phyloP scores from a whole-genome alignment of 352 stramenopile species.

The Phytophthora cajani region DNA sequence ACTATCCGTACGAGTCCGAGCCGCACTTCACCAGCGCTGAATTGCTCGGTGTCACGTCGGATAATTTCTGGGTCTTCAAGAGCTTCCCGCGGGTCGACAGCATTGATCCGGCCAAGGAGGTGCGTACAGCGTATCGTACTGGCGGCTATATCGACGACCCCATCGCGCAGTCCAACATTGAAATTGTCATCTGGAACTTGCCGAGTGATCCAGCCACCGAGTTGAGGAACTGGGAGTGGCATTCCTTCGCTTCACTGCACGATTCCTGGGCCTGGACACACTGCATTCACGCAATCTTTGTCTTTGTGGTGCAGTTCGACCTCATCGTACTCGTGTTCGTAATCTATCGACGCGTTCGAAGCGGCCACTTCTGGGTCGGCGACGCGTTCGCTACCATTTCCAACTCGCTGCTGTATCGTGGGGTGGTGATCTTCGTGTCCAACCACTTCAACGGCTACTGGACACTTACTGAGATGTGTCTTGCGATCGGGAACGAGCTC shows the following conservation, averaged over 20 bases:
- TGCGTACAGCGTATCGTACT: conserved; percentile 34
- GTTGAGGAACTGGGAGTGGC: conserved; percentile 36
- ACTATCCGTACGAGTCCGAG: conserved; percentile 34
- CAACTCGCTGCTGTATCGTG: conserved; percentile 34
- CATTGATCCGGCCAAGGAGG: conserved; percentile 20
- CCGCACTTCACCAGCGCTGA: conserved; percentile 18
- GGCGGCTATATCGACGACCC: conserved; percentile 43
- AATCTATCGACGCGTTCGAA: conserved; percentile 34
- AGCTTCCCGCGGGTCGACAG: conserved; percentile 7
- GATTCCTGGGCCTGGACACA: conserved; percentile 63
- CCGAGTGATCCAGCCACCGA: conserved; percentile 20
- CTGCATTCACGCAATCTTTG: conserved; percentile 44
- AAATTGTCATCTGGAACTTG: conserved; percentile 36
- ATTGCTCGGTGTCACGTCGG: conserved; percentile 11
- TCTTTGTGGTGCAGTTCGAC: conserved; percentile 36
- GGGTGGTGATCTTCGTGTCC: conserved; percentile 32
- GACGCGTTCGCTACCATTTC: conserved; percentile 54
- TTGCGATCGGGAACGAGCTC: conserved; percentile 22
- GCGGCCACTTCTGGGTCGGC: conserved; percentile 47
- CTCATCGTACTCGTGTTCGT: conserved; percentile 42
- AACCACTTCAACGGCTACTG: conserved; percentile 54
- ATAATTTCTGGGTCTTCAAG: conserved; percentile 30
- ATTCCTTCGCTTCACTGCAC: conserved; percentile 21
- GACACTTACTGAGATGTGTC: conserved; percentile 44
- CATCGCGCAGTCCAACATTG: conserved; percentile 48